Evolutionary conservation across 371 early-diverging fungal genomes (phyloP), one percentile per base, ranked within the genome.

Genomic region (Circinella minor): DNA sequence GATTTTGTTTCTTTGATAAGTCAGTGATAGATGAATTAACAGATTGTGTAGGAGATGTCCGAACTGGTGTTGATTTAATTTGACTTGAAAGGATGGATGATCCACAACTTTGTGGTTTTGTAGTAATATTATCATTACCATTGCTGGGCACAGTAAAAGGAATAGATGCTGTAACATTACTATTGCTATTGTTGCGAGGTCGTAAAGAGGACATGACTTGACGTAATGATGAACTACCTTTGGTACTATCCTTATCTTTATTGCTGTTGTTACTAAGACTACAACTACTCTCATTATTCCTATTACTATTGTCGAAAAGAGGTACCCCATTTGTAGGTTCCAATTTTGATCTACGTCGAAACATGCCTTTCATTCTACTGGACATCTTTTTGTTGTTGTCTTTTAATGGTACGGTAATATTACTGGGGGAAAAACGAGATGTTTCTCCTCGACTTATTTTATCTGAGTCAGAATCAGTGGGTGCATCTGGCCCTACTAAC

Each of bases 281-380:
- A 7, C 2, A 1, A n/a, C 27, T 27, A n/a, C 57, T 57, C 7
- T 57, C 34, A n/a, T 57, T 57, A 34, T 18, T 34, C 43, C 11
- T 1, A 57, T 57, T 27, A 51, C 11, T 6, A 57, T 57, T 27
- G 6, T n/a, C 15, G 5, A 51, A n/a, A 14, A 51, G 14, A 17
- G 51, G 51, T 15, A 51, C 51, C 8, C 51, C 51, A 9, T 6
- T 27, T 13, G n/a, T 13, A 34, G 57, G 34, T 0, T 57, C 57
- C 57, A 57, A 17, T 34, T 57, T 63, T 9, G 27, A 38, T 39
- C 47, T 20, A 7, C 47, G 63, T 9, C 48, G 63, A 38, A 63
- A 63, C 63, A 63, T 63, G 27, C 63, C 47, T 17, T 63, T 63
- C 47, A 63, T 46, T 46, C 63, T 43, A 13, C 46, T 46, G 11